A percentile compares a stretch with the other conserved stretches of the same genome.
These are phyloP conservation scores for Collybia sp. DNA, from an alignment of 768 basidiomycete genomes.

Conservation along the genomic window DNA sequence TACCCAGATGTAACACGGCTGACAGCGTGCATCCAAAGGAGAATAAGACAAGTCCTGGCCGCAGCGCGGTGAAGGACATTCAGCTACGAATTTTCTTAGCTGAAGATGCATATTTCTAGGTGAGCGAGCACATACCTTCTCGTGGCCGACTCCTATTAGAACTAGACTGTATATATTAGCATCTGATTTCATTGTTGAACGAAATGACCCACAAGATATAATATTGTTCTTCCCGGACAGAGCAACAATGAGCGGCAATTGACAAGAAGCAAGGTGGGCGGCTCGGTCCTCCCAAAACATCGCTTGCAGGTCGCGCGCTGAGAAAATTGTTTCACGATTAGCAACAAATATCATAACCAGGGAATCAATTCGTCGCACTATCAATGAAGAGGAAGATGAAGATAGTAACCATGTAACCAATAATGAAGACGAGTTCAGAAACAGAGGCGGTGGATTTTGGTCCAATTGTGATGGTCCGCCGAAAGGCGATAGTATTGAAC, in stretches of 20 bases:
- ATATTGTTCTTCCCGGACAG: constrained; percentile 56
- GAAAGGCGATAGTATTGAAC: constrained; percentile 47
- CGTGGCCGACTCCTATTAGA: constrained; percentile 50
- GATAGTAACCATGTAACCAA: constrained; percentile 39
- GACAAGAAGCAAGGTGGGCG: constrained; percentile 38
- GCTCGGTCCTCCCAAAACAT: constrained; percentile 31
- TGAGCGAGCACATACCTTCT: constrained; percentile 29
- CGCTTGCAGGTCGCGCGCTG: constrained; percentile 26
- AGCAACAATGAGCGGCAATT: constrained; percentile 48
- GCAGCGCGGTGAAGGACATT: constrained; percentile 42
- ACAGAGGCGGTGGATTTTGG: constrained; percentile 27
- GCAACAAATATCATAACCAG: constrained; percentile 5
- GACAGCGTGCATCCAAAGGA: constrained; percentile 40
- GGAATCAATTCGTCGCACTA: constrained; percentile 27
- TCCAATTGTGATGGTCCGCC: constrained; percentile 42
- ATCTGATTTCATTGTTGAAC: background rate
- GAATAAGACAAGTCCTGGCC: constrained; percentile 32
- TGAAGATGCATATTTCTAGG: no score
- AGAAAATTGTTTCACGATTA: constrained; percentile 10
- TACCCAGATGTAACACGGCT: constrained; percentile 23
- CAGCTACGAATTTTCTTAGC: constrained; percentile 19
- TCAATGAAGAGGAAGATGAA: constrained; percentile 38
- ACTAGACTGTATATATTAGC: constrained; percentile 19
- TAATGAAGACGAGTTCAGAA: constrained; percentile 41
- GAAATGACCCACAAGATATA: constrained; percentile 36